Percentiles rank a stretch among this genome's conserved stretches.
Evolutionary conservation across 2,329 filamentous ascomycete genomes (phyloP).

Genomic region (Alternaria tenuissima): DNA sequence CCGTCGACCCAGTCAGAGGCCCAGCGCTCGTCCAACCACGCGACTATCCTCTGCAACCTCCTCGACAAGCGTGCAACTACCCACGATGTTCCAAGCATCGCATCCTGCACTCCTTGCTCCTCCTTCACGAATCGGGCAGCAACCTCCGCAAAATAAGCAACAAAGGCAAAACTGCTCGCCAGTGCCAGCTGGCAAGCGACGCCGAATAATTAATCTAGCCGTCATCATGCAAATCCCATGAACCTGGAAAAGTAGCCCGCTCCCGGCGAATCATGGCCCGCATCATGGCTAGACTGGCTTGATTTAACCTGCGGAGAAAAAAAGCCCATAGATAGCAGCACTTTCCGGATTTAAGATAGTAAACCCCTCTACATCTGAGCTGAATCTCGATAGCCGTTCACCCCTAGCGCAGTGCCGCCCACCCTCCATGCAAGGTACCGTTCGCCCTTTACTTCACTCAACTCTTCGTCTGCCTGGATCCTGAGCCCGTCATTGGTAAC

Average conservation of each 20-base stretch:
- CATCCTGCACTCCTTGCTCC: slow-evolving; percentile 29
- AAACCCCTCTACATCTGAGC: slow-evolving; percentile 10
- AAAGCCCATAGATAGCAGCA: slow-evolving; percentile 14
- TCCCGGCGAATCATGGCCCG: slow-evolving; percentile 18
- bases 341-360: slow-evolving; percentile 18
- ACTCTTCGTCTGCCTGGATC: background rate
- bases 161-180: slow-evolving; percentile 12
- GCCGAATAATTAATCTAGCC: slow-evolving; percentile 18
- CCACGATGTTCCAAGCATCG: background rate
- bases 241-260: slow-evolving; percentile 17
- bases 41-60: slow-evolving; percentile 13
- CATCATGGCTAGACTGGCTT: background rate
- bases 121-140: slow-evolving; percentile 15
- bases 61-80: slow-evolving; percentile 20
- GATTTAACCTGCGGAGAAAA: slow-evolving; percentile 7
- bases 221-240: slow-evolving; percentile 22
- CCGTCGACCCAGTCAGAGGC: slow-evolving; percentile 2
- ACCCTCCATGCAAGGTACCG: slow-evolving; percentile 37
- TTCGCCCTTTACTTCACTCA: background rate
- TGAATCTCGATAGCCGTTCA: slow-evolving; percentile 19
- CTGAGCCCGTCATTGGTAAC: background rate
- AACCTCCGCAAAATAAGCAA: slow-evolving; percentile 25
- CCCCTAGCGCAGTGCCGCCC: slow-evolving; percentile 20
- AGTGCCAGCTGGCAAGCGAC: slow-evolving; percentile 20
- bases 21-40: slow-evolving; percentile 9